Evolutionary conservation across 148 eudicot species (phyloP).

Genomic region (Diospyros lotus): DNA sequence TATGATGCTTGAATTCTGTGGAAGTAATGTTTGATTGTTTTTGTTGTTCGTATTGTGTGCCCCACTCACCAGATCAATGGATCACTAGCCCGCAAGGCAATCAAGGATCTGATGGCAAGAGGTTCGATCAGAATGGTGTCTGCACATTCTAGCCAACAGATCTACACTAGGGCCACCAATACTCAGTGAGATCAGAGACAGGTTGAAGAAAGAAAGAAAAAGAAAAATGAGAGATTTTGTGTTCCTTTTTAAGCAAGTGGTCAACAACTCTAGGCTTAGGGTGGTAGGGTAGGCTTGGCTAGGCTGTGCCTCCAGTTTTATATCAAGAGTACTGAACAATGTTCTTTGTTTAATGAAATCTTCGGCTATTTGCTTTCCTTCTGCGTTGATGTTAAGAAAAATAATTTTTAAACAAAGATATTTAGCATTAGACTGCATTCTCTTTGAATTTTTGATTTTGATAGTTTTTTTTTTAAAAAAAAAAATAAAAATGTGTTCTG

Average conservation of each 20-base stretch:
- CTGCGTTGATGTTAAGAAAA: too few relatives aligned
- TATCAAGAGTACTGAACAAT: too few relatives aligned
- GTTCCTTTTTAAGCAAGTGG: too few relatives aligned
- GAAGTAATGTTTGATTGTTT: not conserved
- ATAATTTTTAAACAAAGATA: not conserved
- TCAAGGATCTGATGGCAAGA: constrained; percentile 14
- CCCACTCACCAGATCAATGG: constrained; percentile 6
- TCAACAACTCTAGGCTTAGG: too few relatives aligned
- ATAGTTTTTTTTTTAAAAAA: not conserved
- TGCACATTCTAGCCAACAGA: constrained; percentile 9
- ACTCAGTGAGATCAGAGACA: not conserved
- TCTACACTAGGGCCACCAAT: constrained; percentile 13
- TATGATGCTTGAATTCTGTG: not conserved
- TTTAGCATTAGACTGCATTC: too few relatives aligned
- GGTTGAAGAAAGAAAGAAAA: not conserved
- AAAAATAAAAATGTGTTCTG: too few relatives aligned
- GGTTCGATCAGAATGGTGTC: constrained; percentile 15
- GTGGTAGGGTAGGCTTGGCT: too few relatives aligned
- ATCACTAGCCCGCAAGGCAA: constrained; percentile 15
- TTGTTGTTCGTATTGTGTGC: not conserved
- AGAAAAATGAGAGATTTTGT: too few relatives aligned
- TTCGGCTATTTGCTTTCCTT: not conserved
- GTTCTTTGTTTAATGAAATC: not conserved
- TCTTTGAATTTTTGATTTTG: not conserved
- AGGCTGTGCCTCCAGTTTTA: too few relatives aligned